Conservation (phyloP, 2,329 filamentous ascomycete genomes). For the Graphilbum sp. region DNA sequence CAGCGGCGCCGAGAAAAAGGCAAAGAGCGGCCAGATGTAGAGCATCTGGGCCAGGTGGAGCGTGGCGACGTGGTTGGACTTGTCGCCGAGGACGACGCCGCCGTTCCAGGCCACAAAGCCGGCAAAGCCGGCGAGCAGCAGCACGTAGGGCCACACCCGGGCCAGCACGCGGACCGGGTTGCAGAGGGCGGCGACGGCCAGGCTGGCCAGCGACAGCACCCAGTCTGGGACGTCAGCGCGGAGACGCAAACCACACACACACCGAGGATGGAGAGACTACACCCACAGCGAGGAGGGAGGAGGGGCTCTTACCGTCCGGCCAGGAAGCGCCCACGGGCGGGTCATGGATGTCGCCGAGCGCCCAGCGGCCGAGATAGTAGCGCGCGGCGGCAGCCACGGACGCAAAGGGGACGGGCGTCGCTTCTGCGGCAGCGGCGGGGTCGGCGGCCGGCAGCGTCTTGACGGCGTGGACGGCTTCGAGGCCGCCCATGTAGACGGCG, state of each 20-base stretch:
- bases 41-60: constrained; percentile 85
- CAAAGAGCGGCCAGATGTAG: constrained; percentile 82
- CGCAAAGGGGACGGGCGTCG: not conserved
- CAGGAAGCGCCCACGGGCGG: constrained; percentile 27
- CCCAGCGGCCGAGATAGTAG: constrained; percentile 26
- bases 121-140: constrained; percentile 50
- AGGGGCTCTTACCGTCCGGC: constrained; percentile 37
- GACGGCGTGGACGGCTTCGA: constrained; percentile 36
- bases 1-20: constrained; percentile 78
- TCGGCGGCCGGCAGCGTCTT: constrained; percentile 16
- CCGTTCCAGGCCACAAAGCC: constrained; percentile 75
- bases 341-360: constrained; percentile 38
- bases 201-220: constrained; percentile 41
- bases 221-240: constrained; percentile 25
- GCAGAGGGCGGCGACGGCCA: constrained; percentile 38
- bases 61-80: constrained; percentile 82
- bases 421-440: not conserved
- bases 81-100: constrained; percentile 86
- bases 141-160: constrained; percentile 41
- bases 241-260: constrained; percentile 5
- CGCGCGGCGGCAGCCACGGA: constrained; percentile 14
- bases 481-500: constrained; percentile 54
- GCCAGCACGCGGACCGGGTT: constrained; percentile 29
- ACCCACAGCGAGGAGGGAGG: too few relatives aligned
- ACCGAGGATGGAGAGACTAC: too few relatives aligned